Percentiles rank a stretch among this genome's conserved stretches.
Conservation (phyloP, 495 filamentous ascomycete species). For the Hypoxylon fragiforme region DNA sequence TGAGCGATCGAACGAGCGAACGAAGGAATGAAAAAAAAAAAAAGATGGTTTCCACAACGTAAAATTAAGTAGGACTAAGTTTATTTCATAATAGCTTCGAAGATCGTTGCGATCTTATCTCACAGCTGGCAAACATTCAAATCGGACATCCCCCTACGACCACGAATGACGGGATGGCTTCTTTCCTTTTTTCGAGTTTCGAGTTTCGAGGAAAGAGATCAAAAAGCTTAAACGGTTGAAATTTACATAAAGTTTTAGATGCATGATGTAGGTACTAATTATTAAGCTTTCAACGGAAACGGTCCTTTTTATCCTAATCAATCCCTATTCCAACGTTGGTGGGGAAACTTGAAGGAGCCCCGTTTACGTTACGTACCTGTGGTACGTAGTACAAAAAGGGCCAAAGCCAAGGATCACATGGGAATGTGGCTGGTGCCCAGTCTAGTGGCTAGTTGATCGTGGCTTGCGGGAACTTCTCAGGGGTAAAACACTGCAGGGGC, state of each 20-base stretch:
- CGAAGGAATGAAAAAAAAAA: constrained; percentile 20
- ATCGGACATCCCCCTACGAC: not conserved
- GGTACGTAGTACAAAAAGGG: not conserved
- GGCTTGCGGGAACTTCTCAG: not conserved
- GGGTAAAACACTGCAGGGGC: no score
- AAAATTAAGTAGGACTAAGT: constrained; percentile 12
- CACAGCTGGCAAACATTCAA: not conserved
- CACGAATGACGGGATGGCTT: not conserved
- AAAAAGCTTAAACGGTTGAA: no score
- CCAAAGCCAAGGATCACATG: constrained; percentile 9
- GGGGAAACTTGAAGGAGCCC: constrained; percentile 4
- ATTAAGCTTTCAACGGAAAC: not conserved
- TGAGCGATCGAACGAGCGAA: constrained; percentile 18
- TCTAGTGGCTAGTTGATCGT: not conserved
- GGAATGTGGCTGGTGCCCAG: not conserved
- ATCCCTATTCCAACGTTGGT: constrained; percentile 11
- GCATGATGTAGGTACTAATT: no score
- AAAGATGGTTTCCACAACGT: constrained; percentile 7
- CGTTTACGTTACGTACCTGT: not conserved
- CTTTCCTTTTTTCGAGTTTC: no score
- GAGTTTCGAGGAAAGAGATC: not conserved
- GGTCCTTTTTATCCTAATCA: no score
- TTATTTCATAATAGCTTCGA: constrained; percentile 21
- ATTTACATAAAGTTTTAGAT: no score
- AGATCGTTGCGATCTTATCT: constrained; percentile 13